phyloP scores from a whole-genome alignment of 495 filamentous ascomycete species.

The Aspergillus avenaceus region DNA sequence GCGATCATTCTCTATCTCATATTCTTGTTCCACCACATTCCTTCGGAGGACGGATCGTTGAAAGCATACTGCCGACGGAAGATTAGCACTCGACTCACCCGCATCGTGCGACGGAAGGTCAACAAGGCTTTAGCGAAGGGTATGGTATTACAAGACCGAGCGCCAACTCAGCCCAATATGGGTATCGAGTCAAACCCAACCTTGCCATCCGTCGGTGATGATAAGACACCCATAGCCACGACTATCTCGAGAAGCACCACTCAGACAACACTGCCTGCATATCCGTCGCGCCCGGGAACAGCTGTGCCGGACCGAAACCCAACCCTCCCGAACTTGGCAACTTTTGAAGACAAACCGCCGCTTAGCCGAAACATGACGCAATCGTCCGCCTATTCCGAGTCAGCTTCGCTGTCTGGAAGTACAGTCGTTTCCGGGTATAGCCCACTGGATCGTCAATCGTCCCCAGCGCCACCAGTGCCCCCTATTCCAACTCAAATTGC shows the following conservation, averaged over 20 bases:
- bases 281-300: slow-evolving; percentile 54
- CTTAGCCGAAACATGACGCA: slow-evolving; percentile 42
- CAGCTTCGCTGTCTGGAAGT: slow-evolving; percentile 51
- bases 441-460: slow-evolving; percentile 33
- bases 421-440: slow-evolving; percentile 59
- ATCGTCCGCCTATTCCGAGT: slow-evolving; percentile 33
- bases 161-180: slow-evolving; percentile 48
- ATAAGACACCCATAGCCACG: slow-evolving; percentile 56
- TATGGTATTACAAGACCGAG: slow-evolving; percentile 54
- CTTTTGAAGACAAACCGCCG: slow-evolving; percentile 20
- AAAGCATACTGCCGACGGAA: slow-evolving; percentile 84
- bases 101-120: slow-evolving; percentile 77
- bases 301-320: slow-evolving; percentile 21
- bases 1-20: slow-evolving; percentile 74
- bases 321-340: slow-evolving; percentile 38
- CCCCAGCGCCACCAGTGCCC: slow-evolving; percentile 23
- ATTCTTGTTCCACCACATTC: slow-evolving; percentile 89
- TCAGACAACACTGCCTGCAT: slow-evolving; percentile 59
- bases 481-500: slow-evolving; percentile 17
- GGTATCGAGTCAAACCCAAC: slow-evolving; percentile 59
- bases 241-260: slow-evolving; percentile 63
- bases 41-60: slow-evolving; percentile 69
- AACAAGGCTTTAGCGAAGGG: slow-evolving; percentile 82
- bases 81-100: slow-evolving; percentile 73
- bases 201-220: slow-evolving; percentile 55